Evolutionary conservation across 1,139 yeast genomes (phyloP), one percentile per base, ranked within the genome.

Genomic region (Yamadazyma pseudoaaseri): DNA sequence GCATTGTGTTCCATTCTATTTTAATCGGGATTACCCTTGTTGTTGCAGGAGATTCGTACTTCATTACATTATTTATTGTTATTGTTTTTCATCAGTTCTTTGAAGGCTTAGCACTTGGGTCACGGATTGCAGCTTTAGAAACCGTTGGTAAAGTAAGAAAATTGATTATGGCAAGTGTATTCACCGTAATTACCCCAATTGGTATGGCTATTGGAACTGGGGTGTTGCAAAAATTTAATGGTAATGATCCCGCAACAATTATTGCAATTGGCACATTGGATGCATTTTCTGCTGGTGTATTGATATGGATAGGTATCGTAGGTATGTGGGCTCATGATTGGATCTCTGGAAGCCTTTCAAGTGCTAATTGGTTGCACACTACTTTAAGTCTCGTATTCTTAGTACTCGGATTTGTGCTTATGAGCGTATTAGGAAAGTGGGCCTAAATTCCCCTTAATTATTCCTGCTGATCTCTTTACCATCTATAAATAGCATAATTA

Each of bases 401-500:
- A 2, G 33, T 61, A 8, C 49, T 52, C 2, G 73, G 70, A 2
- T 42, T 64, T 44, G 40, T 58, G 14, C 47, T 65, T 27, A 65
- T 65, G 71, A 61, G 69, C 43, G 42, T 65, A 6, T 47, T 65
- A 15, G 71, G 71, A 14, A 63, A 62, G 35, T 65, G 72, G 73
- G 69, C 58, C 32, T 60, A 45, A 47, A 13, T 12, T 18, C n/a
- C n/a, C n/a, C n/a, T n/a, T n/a, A n/a, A n/a, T n/a, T n/a, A n/a
- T n/a, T n/a, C n/a, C n/a, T n/a, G n/a, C n/a, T n/a, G n/a, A n/a
- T n/a, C 8, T 6, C n/a, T n/a, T n/a, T n/a, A n/a, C n/a, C n/a
- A n/a, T n/a, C n/a, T n/a, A n/a, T n/a, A n/a, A n/a, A n/a, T n/a
- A n/a, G n/a, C n/a, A n/a, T n/a, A n/a, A n/a, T n/a, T n/a, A n/a